Evolutionary conservation across 2,329 filamentous ascomycete genomes (phyloP), one percentile per base, ranked within the genome.

Genomic region (Huntiella bhutanensis): DNA sequence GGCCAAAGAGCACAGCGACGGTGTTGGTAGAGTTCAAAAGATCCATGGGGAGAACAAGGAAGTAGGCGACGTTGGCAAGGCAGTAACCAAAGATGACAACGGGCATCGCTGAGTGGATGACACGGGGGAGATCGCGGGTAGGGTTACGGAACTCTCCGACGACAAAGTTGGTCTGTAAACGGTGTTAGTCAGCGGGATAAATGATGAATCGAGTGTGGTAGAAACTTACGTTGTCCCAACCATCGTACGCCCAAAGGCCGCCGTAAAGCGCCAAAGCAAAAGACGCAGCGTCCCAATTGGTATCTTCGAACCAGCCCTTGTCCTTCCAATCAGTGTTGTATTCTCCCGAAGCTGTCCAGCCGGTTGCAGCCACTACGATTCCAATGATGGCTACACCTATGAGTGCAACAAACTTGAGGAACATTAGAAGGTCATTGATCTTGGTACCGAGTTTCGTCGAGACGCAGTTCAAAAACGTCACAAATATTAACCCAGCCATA

Each of bases 211-310:
- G 35, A 12, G 6, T 10, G 5, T 15, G 13, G n/a, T 15, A 38
- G n/a, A 4, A 41, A 68, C 80, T 65, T 64, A 91, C 85, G 60
- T 98, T 98, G 59, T 98, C 91, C 91, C 91, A 98, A 28, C 91
- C 91, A 59, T 98, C 91, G 62, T 91, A 98, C 1, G 91, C 91
- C 91, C 91, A 98, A 4, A 98, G 70, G 6, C 91, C 91, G 12
- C 86, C 88, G 59, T 98, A 98, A 41, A 98, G 64, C 0, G 91
- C 91, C 41, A 98, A 81, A 3, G 91, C 91, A 82, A 87, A 96
- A 53, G 78, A 79, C 41, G 81, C 92, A 43, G 82, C 70, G 58
- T 87, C 81, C 11, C 69, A 75, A 52, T 74, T 84, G 4, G 88
- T 95, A 48, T 80, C 79, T 46, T 85, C 79, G 57, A 96, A 96